phyloP scores from a whole-genome alignment of 2,329 filamentous ascomycete genomes.

The Biscogniauxia sp. region DNA sequence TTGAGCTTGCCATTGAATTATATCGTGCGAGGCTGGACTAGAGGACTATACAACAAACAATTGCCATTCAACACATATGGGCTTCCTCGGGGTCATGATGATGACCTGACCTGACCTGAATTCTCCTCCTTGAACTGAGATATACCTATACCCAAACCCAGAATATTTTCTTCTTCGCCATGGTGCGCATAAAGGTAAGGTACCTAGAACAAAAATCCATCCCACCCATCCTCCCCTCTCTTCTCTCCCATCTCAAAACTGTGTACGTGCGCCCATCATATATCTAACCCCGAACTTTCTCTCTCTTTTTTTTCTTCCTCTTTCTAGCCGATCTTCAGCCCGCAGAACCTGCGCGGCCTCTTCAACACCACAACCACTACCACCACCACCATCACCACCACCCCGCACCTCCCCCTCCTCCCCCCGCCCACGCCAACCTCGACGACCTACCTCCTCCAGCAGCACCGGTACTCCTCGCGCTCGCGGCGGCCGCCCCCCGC shows the following conservation, averaged over 20 bases:
- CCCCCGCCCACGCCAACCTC: neutral
- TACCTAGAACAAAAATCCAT: neutral
- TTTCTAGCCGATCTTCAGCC: conserved; percentile 27
- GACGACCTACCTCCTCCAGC: conserved; percentile 4
- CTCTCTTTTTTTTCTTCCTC: too few relatives aligned
- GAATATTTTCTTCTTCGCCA: neutral
- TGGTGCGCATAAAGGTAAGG: neutral
- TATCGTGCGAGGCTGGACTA: neutral
- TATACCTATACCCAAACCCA: neutral
- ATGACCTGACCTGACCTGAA: neutral
- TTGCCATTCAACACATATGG: neutral
- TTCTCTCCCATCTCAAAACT: too few relatives aligned
- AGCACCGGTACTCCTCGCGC: conserved; percentile 7
- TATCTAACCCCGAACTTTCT: neutral
- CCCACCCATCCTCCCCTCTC: too few relatives aligned
- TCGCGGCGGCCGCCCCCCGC: conserved; percentile 28
- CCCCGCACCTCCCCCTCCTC: neutral
- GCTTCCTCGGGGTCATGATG: neutral
- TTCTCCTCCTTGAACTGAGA: neutral
- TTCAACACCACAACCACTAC: conserved; percentile 8
- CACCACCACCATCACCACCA: neutral
- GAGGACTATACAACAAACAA: neutral
- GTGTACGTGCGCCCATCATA: too few relatives aligned
- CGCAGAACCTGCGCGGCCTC: conserved; percentile 28
- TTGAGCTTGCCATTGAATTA: neutral